Evolutionary conservation across 805 yeast species (phyloP), one percentile per base, ranked within the genome.

Genomic region (Cyberlindnera mycetangii): DNA sequence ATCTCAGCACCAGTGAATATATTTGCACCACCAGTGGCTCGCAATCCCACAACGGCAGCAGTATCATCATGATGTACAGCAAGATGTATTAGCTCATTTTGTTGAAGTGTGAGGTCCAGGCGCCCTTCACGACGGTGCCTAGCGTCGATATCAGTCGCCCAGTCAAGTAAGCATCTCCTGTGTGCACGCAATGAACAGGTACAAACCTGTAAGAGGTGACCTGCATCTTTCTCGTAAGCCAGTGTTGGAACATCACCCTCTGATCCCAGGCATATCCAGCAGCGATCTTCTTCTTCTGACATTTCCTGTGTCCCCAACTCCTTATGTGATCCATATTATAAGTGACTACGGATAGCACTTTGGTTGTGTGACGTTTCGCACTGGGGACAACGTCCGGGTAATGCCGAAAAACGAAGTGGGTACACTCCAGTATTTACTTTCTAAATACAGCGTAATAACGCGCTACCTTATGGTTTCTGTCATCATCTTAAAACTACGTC

Each of bases 211-310:
- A 48, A 39, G n/a, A 48, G 39, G 3, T 44, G 40, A 3, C 25
- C 35, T 10, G 48, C 34, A 25, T 41, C 45, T 7, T 16, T 5
- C 3, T 34, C 18, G 16, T n/a, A 20, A 7, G 51, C 30, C 20
- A 43, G 20, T 6, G 48, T 43, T 15, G 50, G 44, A 2, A 34
- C 25, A 12, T 47, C 50, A 6, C 50, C 47, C 6, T 47, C 44
- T 4, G 17, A 9, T 8, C 48, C 48, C 15, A 44, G 37, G 17
- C 51, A 48, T 19, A 48, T 48, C 51, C 51, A 48, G 34, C 51
- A 48, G 4, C 37, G 24, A 17, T 33, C 37, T 12, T 25, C 28
- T 25, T 25, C 28, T n/a, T n/a, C n/a, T n/a, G n/a, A n/a, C n/a
- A n/a, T n/a, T n/a, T n/a, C n/a, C n/a, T n/a, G n/a, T n/a, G n/a